These are phyloP conservation scores for Hymenoscyphus albidus DNA, from an alignment of 2,329 filamentous ascomycete genomes.

Conservation along the genomic window DNA sequence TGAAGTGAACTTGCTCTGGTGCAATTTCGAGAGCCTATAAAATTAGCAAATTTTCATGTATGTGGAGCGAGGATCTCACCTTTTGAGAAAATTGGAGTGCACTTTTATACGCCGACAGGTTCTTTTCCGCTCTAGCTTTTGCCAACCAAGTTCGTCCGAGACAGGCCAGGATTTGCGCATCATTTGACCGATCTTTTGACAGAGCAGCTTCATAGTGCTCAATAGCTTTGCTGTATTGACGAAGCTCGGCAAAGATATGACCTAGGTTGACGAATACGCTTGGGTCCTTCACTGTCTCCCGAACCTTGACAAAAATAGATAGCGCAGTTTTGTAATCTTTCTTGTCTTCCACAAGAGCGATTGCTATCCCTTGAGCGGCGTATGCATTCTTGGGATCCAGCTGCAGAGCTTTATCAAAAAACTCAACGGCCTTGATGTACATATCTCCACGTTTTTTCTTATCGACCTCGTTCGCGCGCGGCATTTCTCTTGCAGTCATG, in stretches of 20 bases:
- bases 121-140: conserved; percentile 62
- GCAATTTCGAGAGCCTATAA: conserved; percentile 67
- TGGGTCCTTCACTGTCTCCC: conserved; percentile 83
- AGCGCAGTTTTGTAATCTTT: conserved; percentile 82
- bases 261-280: conserved; percentile 91
- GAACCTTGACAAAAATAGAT: conserved; percentile 83
- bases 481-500: conserved; percentile 87
- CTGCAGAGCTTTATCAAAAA: conserved; percentile 95
- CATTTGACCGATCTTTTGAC: conserved; percentile 57
- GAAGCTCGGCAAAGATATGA: conserved; percentile 85
- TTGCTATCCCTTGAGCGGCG: conserved; percentile 91
- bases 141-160: conserved; percentile 67
- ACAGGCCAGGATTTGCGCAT: conserved; percentile 66
- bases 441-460: conserved; percentile 84
- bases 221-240: conserved; percentile 86
- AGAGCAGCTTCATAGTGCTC: conserved; percentile 86
- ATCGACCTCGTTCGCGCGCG: conserved; percentile 80
- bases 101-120: conserved; percentile 57
- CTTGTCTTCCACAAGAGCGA: conserved; percentile 89
- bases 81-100: conserved; percentile 61
- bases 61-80: conserved; percentile 40
- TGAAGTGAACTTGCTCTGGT: conserved; percentile 82
- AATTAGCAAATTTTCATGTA: conserved; percentile 25
- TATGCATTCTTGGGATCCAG: conserved; percentile 95
- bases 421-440: conserved; percentile 91